Evolutionary conservation across 345 rosid genomes (phyloP).

Genomic region (Cardamine chenopodiifolia): DNA sequence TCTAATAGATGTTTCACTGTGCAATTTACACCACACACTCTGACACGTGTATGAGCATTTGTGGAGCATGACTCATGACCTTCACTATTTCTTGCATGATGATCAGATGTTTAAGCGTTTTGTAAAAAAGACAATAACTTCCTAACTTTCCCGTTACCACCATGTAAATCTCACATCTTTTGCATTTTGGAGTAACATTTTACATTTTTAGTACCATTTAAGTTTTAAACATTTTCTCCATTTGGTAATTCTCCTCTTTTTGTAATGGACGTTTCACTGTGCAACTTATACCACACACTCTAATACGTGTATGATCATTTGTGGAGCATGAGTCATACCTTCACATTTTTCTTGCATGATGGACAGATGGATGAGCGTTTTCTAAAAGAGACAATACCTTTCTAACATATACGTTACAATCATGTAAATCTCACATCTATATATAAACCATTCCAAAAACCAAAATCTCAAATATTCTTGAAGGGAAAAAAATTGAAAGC

Average conservation of each 20-base stretch:
- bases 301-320: no score
- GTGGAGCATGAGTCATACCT: no score
- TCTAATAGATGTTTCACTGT: neutral
- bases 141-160: no score
- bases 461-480: neutral
- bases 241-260: no score
- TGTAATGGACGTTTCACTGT: no score
- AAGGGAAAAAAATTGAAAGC: neutral
- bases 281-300: no score
- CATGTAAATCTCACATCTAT: conserved; percentile 1
- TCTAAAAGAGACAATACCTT: neutral
- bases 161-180: no score
- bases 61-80: neutral
- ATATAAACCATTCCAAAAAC: neutral
- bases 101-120: no score
- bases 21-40: neutral
- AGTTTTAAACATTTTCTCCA: no score
- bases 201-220: no score
- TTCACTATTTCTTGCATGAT: neutral
- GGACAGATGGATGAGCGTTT: neutral
- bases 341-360: neutral
- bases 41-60: neutral
- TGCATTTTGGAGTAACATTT: no score
- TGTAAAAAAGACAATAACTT: no score
- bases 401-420: neutral